These are phyloP conservation scores for Phytophthora constricta DNA, from an alignment of 352 stramenopile genomes.

Conservation along the genomic window DNA sequence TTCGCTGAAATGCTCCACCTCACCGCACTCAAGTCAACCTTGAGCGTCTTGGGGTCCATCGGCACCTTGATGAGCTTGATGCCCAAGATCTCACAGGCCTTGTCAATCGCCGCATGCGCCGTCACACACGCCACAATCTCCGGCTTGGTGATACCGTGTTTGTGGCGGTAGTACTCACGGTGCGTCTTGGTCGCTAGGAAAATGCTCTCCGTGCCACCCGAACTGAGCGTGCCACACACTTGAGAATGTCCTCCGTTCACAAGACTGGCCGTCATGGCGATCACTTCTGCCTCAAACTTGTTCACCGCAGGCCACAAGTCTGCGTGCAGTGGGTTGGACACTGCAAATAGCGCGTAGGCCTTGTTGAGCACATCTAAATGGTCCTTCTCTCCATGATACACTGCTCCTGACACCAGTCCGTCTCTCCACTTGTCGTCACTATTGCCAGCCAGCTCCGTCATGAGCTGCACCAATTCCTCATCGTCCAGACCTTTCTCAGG, in stretches of 20 bases:
- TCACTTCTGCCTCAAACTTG: slow-evolving; percentile 94
- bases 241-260: slow-evolving; percentile 78
- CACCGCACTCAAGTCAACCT: slow-evolving; percentile 85
- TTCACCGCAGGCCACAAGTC: slow-evolving; percentile 95
- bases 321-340: slow-evolving; percentile 95
- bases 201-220: slow-evolving; percentile 97
- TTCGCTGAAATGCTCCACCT: slow-evolving; percentile 89
- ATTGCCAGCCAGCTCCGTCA: slow-evolving; percentile 71
- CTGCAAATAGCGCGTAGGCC: slow-evolving; percentile 91
- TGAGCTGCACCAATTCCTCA: slow-evolving; percentile 63
- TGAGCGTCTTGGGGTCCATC: slow-evolving; percentile 85
- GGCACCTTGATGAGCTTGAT: slow-evolving; percentile 95
- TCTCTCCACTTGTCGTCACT: slow-evolving; percentile 93
- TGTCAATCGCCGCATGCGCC: slow-evolving; percentile 96
- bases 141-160: slow-evolving; percentile 87
- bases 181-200: slow-evolving; percentile 95
- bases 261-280: slow-evolving; percentile 91
- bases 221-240: slow-evolving; percentile 93
- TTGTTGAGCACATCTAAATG: slow-evolving; percentile 90
- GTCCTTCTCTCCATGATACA: slow-evolving; percentile 94
- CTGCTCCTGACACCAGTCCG: slow-evolving; percentile 93
- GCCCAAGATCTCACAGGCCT: slow-evolving; percentile 94
- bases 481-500: slow-evolving; percentile 74
- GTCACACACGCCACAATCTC: slow-evolving; percentile 93
- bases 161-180: slow-evolving; percentile 82